Percentiles rank a stretch among this genome's conserved stretches.
Evolutionary conservation across 1,284 basidiomycete species (phyloP).

Genomic region (Pisolithus thermaeus): DNA sequence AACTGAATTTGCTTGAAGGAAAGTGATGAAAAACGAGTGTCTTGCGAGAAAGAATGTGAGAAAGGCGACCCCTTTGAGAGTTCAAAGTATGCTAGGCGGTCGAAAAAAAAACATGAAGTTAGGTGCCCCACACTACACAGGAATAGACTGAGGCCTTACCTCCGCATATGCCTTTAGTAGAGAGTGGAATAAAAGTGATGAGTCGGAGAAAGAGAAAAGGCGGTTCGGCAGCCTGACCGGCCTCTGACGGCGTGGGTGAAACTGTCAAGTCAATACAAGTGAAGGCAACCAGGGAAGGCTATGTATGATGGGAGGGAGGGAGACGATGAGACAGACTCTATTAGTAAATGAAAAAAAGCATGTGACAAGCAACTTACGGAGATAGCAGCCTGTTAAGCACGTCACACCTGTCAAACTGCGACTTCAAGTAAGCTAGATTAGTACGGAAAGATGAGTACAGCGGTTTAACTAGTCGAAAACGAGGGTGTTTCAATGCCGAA

Average conservation of each 20-base stretch:
- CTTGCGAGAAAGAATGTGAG: conserved; percentile 6
- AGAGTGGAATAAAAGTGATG: conserved; percentile 1
- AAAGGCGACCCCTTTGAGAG: neutral
- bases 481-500: no score
- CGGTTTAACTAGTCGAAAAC: no score
- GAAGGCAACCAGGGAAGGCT: neutral
- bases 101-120: neutral
- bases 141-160: conserved; percentile 4
- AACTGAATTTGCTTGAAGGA: neutral
- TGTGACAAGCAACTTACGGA: conserved; percentile 6
- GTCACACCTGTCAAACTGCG: neutral
- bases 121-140: neutral
- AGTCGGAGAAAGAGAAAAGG: neutral
- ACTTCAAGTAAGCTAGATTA: neutral
- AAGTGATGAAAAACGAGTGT: conserved; percentile 8
- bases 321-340: neutral
- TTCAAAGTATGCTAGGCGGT: conserved; percentile 9
- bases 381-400: neutral
- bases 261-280: neutral
- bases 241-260: neutral
- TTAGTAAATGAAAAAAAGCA: neutral
- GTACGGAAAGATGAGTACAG: no score
- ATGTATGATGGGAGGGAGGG: neutral
- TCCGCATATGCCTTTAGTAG: conserved; percentile 8
- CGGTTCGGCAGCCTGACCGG: conserved; percentile 1